These are phyloP conservation scores for Camellia oleifera DNA, from an alignment of 179 eudicot genomes.

Conservation along the genomic window DNA sequence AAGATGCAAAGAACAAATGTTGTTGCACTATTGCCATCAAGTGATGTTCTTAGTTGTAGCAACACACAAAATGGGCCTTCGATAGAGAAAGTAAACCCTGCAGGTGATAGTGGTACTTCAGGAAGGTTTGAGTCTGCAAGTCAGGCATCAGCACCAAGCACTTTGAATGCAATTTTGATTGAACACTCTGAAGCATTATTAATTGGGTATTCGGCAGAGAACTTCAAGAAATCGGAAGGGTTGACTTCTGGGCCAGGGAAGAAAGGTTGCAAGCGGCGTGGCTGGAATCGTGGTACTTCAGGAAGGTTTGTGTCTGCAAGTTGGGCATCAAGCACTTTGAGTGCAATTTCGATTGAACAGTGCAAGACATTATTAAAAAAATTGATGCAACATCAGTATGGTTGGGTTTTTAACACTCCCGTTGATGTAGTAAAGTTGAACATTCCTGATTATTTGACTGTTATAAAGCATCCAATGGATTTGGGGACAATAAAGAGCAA, in stretches of 20 bases:
- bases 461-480: constrained; percentile 89
- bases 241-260: constrained; percentile 32
- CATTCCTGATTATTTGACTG: constrained; percentile 72
- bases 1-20: constrained; percentile 25
- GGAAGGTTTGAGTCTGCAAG: constrained; percentile 42
- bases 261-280: constrained; percentile 35
- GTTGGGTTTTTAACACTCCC: constrained; percentile 73
- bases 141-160: constrained; percentile 14
- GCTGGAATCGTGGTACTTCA: constrained; percentile 37
- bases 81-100: constrained; percentile 17
- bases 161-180: too few species aligned
- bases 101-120: constrained; percentile 35
- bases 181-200: too few species aligned
- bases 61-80: constrained; percentile 41
- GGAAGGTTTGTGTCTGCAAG: constrained; percentile 41
- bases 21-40: constrained; percentile 41
- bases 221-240: constrained; percentile 19
- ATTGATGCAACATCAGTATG: constrained; percentile 58
- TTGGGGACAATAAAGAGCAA: constrained; percentile 69
- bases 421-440: constrained; percentile 72
- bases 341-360: constrained; percentile 45
- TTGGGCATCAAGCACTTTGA: constrained; percentile 25
- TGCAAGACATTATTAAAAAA: constrained; percentile 53
- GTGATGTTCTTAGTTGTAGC: constrained; percentile 54
- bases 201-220: constrained; percentile 11